These are phyloP conservation scores for Spathaspora arborariae DNA, from an alignment of 805 yeast genomes.

Conservation along the genomic window DNA sequence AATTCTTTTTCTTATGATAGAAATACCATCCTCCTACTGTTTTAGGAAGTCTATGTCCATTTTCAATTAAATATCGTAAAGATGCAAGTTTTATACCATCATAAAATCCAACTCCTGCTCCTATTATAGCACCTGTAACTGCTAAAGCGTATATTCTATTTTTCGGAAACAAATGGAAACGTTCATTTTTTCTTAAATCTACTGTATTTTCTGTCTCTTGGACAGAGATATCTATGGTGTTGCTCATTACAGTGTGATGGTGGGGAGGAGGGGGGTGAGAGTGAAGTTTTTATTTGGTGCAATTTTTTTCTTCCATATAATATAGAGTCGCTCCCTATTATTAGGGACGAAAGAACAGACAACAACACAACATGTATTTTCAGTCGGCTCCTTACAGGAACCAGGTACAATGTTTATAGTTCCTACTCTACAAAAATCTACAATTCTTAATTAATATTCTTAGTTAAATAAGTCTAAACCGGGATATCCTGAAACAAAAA, in stretches of 20 bases:
- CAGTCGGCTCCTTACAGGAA: too few species aligned
- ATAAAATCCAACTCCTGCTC: constrained; percentile 54
- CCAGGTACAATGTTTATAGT: too few species aligned
- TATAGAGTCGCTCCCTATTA: too few species aligned
- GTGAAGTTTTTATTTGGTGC: not conserved
- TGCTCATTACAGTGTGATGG: not conserved
- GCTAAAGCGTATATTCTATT: constrained; percentile 44
- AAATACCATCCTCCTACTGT: constrained; percentile 85
- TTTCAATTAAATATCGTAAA: constrained; percentile 66
- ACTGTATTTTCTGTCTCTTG: not conserved
- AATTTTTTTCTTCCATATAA: not conserved
- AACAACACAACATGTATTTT: too few species aligned
- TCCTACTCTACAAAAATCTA: too few species aligned
- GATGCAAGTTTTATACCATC: constrained; percentile 56
- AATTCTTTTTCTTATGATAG: constrained; percentile 80
- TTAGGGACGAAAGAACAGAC: too few species aligned
- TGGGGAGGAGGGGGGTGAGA: too few species aligned
- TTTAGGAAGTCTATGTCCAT: constrained; percentile 75
- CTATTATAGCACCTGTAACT: constrained; percentile 32
- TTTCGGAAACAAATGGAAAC: constrained; percentile 49
- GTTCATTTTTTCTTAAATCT: constrained; percentile 21
- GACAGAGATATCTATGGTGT: not conserved
- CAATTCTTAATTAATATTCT: too few species aligned
- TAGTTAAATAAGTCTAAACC: not conserved
- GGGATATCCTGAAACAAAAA: not conserved